Evolutionary conservation across 345 rosid genomes (phyloP), one percentile per base, ranked within the genome.

Genomic region (Acer saccharum): DNA sequence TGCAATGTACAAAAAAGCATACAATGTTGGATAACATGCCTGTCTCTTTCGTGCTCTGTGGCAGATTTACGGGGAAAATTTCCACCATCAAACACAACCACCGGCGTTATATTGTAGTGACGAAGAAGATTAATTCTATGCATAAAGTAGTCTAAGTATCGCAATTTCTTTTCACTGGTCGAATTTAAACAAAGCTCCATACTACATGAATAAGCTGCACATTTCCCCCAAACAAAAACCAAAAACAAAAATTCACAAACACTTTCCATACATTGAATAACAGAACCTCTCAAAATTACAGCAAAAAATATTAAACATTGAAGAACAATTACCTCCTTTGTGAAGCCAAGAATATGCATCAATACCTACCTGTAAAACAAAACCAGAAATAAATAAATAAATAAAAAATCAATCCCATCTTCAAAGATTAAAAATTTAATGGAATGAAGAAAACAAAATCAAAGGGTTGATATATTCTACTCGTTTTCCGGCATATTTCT

Each of bases 331-430:
- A 93, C 97, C 98, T 93, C 98, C 98, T 88, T 95, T 93, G 84
- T 93, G 97, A 61, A 93, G 87, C 97, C 98, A 95, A 74, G 91
- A 91, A 88, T 92, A 95, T 12, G 97, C 98, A 88, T 93, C 98
- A 77, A 95, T 89, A 62, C 98, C 98, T 81, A 95, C 98, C 98
- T 95, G 91, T 7, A 71, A 71, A 76, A 76, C 23, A 44, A 69
- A 58, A 13, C 44, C 50, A 84, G 85, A 66, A 79, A 84, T 23
- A 71, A 17, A 23, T 67, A 27, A 52, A 25, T 16, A 57, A 25
- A 44, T 72, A 77, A 81, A 35, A 35, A 35, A 0, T 68, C 50
- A 46, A 46, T 10, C 50, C 50, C 50, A 9, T 2, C 10, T 54
- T 54, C 58, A 46, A 43, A 69, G 61, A 27, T 10, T 20, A 41